phyloP scores from a whole-genome alignment of 352 stramenopile species.

The Phytophthora niederhauseri region DNA sequence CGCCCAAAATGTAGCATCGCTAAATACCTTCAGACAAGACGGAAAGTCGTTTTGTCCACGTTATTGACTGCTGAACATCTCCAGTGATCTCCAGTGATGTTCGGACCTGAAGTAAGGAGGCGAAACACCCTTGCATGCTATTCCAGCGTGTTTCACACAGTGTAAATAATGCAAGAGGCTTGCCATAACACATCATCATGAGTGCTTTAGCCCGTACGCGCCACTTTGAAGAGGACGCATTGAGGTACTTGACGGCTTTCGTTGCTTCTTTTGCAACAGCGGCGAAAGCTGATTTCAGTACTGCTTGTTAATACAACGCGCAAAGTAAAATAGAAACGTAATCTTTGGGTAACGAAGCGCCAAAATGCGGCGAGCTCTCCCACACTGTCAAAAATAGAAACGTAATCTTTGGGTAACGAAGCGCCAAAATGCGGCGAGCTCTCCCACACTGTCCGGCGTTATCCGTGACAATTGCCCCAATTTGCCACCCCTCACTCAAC shows the following conservation, averaged over 20 bases:
- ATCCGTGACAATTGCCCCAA: slow-evolving; percentile 9
- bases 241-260: slow-evolving; percentile 10
- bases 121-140: slow-evolving; percentile 14
- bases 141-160: slow-evolving; percentile 18
- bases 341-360: background rate
- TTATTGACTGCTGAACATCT: slow-evolving; percentile 3
- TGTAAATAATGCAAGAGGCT: slow-evolving; percentile 3
- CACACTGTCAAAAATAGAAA: too few species aligned
- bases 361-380: slow-evolving; percentile 4
- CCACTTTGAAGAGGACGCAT: slow-evolving; percentile 13
- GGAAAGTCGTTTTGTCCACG: background rate
- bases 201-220: background rate
- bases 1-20: background rate
- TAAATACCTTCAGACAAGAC: background rate
- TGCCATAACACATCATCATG: slow-evolving; percentile 13
- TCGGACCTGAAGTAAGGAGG: slow-evolving; percentile 7
- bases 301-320: background rate
- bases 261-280: background rate
- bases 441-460: slow-evolving; percentile 5
- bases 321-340: slow-evolving; percentile 7
- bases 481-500: background rate
- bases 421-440: background rate
- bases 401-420: background rate
- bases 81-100: too few species aligned
- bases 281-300: slow-evolving; percentile 4